Percentiles rank a stretch among this genome's conserved stretches.
Evolutionary conservation across 78 protist genomes (phyloP).

Genomic region (Cavenderia fasciculata): DNA sequence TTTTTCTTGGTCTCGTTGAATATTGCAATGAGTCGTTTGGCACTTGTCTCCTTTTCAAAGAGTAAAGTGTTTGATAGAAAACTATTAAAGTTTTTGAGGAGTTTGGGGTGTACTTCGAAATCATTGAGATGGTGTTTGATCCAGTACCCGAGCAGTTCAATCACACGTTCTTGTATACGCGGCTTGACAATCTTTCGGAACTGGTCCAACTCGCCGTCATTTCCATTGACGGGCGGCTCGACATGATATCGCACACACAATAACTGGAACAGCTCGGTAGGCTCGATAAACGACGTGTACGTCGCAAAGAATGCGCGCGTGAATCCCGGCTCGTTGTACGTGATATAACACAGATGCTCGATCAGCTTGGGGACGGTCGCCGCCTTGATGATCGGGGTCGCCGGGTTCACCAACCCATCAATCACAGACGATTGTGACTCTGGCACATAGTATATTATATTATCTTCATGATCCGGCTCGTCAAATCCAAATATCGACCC

Average conservation of each 20-base stretch:
- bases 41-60: slow-evolving; percentile 61
- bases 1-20: slow-evolving; percentile 71
- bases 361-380: slow-evolving; percentile 55
- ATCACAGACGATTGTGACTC: neutral
- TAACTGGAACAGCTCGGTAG: slow-evolving; percentile 45
- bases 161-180: slow-evolving; percentile 59
- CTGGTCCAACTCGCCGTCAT: neutral
- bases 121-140: slow-evolving; percentile 41
- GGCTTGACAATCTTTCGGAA: slow-evolving; percentile 49
- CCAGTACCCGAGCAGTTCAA: slow-evolving; percentile 64
- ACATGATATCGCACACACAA: slow-evolving; percentile 56
- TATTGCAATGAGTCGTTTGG: slow-evolving; percentile 45
- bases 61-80: slow-evolving; percentile 44
- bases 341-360: slow-evolving; percentile 29
- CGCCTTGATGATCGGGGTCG: slow-evolving; percentile 33
- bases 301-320: slow-evolving; percentile 29
- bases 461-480: slow-evolving; percentile 37
- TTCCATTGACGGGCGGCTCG: slow-evolving; percentile 53
- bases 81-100: slow-evolving; percentile 34
- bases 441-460: slow-evolving; percentile 4
- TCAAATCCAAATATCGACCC: slow-evolving; percentile 65
- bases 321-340: slow-evolving; percentile 22
- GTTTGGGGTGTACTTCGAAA: slow-evolving; percentile 42
- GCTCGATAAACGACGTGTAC: slow-evolving; percentile 39
- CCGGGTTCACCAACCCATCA: too few relatives aligned